Evolutionary conservation across 805 yeast genomes (phyloP).

Genomic region (Starmerella tilneyi): DNA sequence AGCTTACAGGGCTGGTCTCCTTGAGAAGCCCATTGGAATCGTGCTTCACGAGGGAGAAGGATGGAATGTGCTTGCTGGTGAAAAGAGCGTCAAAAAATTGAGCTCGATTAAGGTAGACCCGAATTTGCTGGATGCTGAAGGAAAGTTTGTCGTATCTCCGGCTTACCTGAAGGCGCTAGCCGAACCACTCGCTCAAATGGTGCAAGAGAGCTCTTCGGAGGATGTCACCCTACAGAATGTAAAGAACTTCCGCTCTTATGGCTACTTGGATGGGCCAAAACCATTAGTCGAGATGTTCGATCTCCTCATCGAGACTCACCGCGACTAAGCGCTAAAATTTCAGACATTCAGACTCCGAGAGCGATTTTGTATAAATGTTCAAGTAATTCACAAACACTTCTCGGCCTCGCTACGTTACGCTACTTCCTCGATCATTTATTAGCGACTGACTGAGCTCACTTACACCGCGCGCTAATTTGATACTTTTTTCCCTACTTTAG

Average conservation of each 20-base stretch:
- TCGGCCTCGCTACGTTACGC: too few relatives aligned
- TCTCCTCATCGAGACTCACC: constrained; percentile 1
- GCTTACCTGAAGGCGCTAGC: constrained; percentile 17
- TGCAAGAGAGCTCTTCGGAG: constrained; percentile 10
- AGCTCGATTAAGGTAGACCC: constrained; percentile 14
- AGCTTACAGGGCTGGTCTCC: constrained; percentile 65
- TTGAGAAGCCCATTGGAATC: constrained; percentile 50
- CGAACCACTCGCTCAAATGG: constrained; percentile 9
- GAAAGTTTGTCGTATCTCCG: constrained; percentile 24
- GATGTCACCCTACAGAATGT: constrained; percentile 15
- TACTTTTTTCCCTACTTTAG: too few relatives aligned
- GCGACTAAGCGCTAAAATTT: too few relatives aligned
- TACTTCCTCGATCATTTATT: too few relatives aligned
- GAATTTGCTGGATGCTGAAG: constrained; percentile 19
- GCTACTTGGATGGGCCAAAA: constrained; percentile 26
- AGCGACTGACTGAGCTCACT: too few relatives aligned
- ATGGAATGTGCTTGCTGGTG: constrained; percentile 31
- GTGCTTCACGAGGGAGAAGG: constrained; percentile 74
- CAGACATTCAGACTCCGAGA: too few relatives aligned
- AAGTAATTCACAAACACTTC: too few relatives aligned
- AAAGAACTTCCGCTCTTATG: constrained; percentile 26
- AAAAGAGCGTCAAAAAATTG: background rate
- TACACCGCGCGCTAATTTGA: too few relatives aligned
- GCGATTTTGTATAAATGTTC: too few relatives aligned
- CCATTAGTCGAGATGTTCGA: constrained; percentile 23